These are phyloP conservation scores for Didymosphaeria variabile DNA, from an alignment of 2,329 filamentous ascomycete species.

Conservation along the genomic window DNA sequence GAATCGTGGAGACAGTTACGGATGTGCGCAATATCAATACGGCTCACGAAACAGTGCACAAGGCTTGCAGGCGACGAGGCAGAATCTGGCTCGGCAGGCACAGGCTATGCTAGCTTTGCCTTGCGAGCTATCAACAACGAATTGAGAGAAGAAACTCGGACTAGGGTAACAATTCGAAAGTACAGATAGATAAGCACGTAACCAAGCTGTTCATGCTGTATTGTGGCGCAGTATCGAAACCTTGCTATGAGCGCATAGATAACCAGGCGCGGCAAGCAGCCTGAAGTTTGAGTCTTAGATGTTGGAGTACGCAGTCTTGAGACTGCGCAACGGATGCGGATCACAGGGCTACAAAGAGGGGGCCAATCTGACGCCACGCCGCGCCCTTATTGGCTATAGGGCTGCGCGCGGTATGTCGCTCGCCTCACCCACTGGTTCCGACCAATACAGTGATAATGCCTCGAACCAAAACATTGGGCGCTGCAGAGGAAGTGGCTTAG, in stretches of 20 bases:
- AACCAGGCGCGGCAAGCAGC: not conserved
- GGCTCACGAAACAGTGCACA: not conserved
- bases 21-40: not conserved
- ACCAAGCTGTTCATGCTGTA: constrained; percentile 5
- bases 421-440: constrained; percentile 4
- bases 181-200: no score
- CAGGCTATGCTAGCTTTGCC: not conserved
- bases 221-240: constrained; percentile 5
- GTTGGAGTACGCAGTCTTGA: not conserved
- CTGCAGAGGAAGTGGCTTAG: constrained; percentile 7
- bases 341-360: not conserved
- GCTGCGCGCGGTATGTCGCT: not conserved
- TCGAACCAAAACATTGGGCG: not conserved
- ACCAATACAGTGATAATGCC: not conserved
- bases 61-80: not conserved
- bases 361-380: not conserved
- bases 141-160: not conserved
- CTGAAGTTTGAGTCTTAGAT: not conserved
- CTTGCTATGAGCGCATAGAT: not conserved
- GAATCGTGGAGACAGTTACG: not conserved
- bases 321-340: not conserved
- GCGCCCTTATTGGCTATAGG: not conserved
- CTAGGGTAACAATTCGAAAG: not conserved
- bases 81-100: not conserved
- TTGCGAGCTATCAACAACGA: not conserved